Percentiles rank a stretch among this genome's conserved stretches.
These are phyloP conservation scores for Fraxinus sp. DNA, from an alignment of 305 asterid genomes.

Conservation along the genomic window DNA sequence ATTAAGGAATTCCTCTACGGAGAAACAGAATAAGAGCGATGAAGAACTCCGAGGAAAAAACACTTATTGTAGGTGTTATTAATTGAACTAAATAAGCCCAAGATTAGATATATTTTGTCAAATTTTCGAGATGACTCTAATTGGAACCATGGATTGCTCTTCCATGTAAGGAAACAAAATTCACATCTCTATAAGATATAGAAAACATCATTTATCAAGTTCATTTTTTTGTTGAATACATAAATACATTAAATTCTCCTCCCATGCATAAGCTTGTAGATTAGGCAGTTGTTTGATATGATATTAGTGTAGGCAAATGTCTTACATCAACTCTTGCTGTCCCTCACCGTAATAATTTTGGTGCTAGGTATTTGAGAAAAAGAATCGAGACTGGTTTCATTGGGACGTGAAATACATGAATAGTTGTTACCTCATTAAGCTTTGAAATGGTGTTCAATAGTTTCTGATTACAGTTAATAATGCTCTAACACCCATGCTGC, in stretches of 20 bases:
- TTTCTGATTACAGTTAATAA: neutral
- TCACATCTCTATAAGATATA: neutral
- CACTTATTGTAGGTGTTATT: neutral
- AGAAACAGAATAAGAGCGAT: neutral
- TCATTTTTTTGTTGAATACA: neutral
- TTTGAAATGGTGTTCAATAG: neutral
- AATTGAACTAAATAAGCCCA: neutral
- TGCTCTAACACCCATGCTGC: neutral
- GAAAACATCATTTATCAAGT: neutral
- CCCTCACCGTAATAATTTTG: neutral
- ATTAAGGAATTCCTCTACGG: neutral
- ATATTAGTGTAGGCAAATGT: neutral
- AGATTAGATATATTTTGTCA: neutral
- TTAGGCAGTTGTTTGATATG: neutral
- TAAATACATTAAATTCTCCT: neutral
- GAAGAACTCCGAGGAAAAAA: neutral
- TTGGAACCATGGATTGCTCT: neutral
- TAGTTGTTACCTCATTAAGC: conserved; percentile 8
- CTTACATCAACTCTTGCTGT: neutral
- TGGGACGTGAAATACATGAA: neutral
- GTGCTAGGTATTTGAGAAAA: neutral
- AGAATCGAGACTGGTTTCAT: neutral
- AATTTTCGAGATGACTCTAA: neutral
- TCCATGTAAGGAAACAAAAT: neutral
- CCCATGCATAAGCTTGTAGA: neutral